Percentiles rank a stretch among this genome's conserved stretches.
Conservation (phyloP, 768 basidiomycete genomes). For the Tricholoma sp. region DNA sequence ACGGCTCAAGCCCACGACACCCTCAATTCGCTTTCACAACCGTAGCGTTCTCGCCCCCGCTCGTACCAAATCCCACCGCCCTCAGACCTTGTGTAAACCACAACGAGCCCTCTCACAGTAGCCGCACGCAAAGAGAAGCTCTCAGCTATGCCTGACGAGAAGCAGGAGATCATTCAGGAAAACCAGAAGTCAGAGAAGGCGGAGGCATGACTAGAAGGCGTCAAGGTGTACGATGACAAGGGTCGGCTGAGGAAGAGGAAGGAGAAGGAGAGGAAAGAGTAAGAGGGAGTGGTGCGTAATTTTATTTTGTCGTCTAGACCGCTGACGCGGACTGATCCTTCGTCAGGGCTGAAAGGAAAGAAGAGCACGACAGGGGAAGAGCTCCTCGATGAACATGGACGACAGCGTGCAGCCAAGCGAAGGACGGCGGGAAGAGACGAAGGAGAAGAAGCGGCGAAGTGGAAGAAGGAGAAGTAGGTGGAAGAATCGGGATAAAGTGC, state of each 20-base stretch:
- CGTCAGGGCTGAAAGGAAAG: conserved; percentile 81
- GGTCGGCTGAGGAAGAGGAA: conserved; percentile 59
- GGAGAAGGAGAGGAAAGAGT: conserved; percentile 39
- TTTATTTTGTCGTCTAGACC: too few species aligned
- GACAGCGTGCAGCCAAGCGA: too few species aligned
- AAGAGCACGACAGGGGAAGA: conserved; percentile 40
- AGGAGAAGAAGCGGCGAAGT: too few species aligned
- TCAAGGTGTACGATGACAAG: conserved; percentile 89
- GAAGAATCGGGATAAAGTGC: too few species aligned
- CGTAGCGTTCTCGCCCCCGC: conserved; percentile 68
- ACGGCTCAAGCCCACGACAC: conserved; percentile 15
- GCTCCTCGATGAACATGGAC: conserved; percentile 28
- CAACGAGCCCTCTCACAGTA: conserved; percentile 81
- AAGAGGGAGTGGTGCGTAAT: conserved; percentile 73
- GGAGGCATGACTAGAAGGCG: conserved; percentile 79
- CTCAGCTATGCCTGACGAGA: conserved; percentile 74
- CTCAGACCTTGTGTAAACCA: conserved; percentile 76
- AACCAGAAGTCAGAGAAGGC: conserved; percentile 89
- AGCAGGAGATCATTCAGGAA: conserved; percentile 75
- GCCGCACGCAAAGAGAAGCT: conserved; percentile 73
- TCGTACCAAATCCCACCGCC: conserved; percentile 44
- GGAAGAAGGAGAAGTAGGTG: too few species aligned
- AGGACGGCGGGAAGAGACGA: too few species aligned
- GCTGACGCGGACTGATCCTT: not conserved
- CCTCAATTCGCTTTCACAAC: conserved; percentile 45